These are phyloP conservation scores for Hemileia vastatrix DNA, from an alignment of 1,284 basidiomycete species.

Conservation along the genomic window DNA sequence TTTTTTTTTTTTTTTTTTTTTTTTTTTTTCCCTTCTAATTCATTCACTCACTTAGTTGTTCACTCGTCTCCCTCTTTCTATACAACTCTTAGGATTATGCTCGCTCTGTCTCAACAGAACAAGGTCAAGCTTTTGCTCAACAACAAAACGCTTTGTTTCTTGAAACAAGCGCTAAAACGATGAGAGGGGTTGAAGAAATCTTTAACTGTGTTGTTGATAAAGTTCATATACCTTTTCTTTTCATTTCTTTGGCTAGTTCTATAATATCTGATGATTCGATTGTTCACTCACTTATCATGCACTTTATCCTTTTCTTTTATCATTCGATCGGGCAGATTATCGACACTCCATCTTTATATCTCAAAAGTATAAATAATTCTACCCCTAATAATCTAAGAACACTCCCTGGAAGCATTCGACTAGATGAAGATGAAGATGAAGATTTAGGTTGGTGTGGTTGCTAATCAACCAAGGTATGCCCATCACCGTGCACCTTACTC, in stretches of 20 bases:
- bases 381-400: neutral
- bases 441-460: slow-evolving; percentile 12
- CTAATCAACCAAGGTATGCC: neutral
- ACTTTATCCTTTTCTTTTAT: neutral
- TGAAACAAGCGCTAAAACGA: slow-evolving; percentile 56
- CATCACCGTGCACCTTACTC: too few species aligned
- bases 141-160: slow-evolving; percentile 74
- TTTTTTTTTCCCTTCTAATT: neutral
- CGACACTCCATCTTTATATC: slow-evolving; percentile 45
- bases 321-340: slow-evolving; percentile 38
- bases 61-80: neutral
- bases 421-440: slow-evolving; percentile 11
- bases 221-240: slow-evolving; percentile 37
- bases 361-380: slow-evolving; percentile 18
- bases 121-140: slow-evolving; percentile 70
- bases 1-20: neutral
- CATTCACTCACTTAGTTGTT: neutral
- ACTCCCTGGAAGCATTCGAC: slow-evolving; percentile 12
- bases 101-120: slow-evolving; percentile 68
- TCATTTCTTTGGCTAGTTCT: neutral
- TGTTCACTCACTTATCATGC: neutral
- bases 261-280: neutral
- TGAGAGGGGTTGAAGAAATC: slow-evolving; percentile 61
- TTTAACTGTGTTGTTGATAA: slow-evolving; percentile 70
- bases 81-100: slow-evolving; percentile 61